Base-by-base conservation (phyloP, 2,329 filamentous ascomycete genomes). In the Penicillium sp. region DNA sequence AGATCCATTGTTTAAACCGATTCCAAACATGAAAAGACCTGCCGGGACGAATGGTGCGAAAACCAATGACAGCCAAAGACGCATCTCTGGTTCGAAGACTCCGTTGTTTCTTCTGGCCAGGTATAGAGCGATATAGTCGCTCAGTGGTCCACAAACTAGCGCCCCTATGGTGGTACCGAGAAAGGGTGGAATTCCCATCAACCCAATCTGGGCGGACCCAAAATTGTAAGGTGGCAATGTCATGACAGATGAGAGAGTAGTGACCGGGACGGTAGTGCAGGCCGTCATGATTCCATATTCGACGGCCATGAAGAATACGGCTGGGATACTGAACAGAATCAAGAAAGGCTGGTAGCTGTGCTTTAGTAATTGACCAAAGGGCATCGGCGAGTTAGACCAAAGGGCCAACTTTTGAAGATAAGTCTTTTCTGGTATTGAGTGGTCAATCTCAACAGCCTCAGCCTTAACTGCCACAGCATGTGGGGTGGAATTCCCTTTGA, bases 241-340 rank as follows among this genome's bases (percentile, higher is more conserved):
- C 62, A 81, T 71, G 54, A 71, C 74, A 1, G 68, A 70, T 7
- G 74, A 74, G 19, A 71, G 65, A 1, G 68, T 69, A 0, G 74
- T 75, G 1, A 69, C 69, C 47, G 78, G 69, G 42, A 81, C 69
- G 1, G 73, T 72, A 3, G 70, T 67, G 67, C 70, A 77, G 7
- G 74, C 72, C 0, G 78, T 61, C 14, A 77, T 59, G 8, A 72
- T 67, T 1, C 74, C 77, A 26, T 76, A 79, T 31, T 73, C 66
- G 1, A 79, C 27, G 2, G 74, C 71, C 3, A 74, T 75, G 52
- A 75, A 79, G 31, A 73, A 54, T 19, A 79, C 73, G 1, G 75
- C 75, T 2, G 93, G 93, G 10, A 79, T 73, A 0, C 59, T 57
- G 27, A 66, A 61, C 7, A 78, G 58, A 21, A 73, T 65, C 4